These are phyloP conservation scores for Pachyrhizus erosus DNA, from an alignment of 306 rosid genomes.

Conservation along the genomic window DNA sequence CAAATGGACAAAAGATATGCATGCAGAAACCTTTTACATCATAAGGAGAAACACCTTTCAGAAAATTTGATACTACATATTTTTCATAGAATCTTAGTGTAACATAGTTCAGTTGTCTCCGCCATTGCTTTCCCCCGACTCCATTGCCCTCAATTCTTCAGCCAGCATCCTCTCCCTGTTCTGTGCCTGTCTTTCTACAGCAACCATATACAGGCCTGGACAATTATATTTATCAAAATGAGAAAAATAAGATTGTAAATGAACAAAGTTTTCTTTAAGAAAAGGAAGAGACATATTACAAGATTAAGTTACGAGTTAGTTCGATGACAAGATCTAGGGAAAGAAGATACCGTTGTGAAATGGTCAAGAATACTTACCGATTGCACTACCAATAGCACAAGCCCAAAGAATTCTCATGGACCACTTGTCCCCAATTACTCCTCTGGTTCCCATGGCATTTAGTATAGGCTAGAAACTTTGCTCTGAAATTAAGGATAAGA, in stretches of 20 bases:
- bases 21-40: constrained; percentile 12
- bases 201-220: constrained; percentile 59
- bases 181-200: constrained; percentile 51
- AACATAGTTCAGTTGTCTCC: constrained; percentile 29
- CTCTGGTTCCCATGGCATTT: constrained; percentile 52
- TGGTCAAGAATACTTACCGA: constrained; percentile 43
- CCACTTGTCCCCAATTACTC: constrained; percentile 58
- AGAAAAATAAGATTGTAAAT: constrained; percentile 21
- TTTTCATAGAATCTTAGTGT: constrained; percentile 9
- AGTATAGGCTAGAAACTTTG: constrained; percentile 27
- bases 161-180: constrained; percentile 57
- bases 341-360: constrained; percentile 3
- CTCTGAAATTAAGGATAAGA: constrained; percentile 27
- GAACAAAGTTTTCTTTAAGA: background rate
- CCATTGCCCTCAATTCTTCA: constrained; percentile 51
- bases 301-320: background rate
- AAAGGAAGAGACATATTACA: background rate
- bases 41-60: constrained; percentile 11
- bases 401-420: constrained; percentile 64
- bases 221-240: constrained; percentile 17
- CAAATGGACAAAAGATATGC: constrained; percentile 18
- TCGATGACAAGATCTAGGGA: constrained; percentile 11
- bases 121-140: constrained; percentile 32
- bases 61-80: constrained; percentile 16
- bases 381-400: constrained; percentile 58